Conservation (phyloP, 129 eudicot genomes). For the Scalesia atractyloides region DNA sequence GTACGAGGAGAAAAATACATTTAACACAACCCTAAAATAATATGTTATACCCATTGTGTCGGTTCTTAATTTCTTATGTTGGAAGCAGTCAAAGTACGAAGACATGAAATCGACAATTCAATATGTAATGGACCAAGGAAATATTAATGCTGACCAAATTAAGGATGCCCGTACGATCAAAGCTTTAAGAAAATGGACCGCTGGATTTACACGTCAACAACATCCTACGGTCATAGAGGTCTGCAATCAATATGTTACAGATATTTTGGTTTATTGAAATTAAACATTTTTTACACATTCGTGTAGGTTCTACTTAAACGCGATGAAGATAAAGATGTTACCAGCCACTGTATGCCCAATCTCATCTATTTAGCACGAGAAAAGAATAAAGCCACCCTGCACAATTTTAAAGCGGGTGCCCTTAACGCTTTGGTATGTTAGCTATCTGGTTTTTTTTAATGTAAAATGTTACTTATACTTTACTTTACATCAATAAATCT, state of each 20-base stretch:
- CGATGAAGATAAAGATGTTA: conserved; percentile 42
- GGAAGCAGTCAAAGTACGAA: conserved; percentile 41
- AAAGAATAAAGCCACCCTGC: conserved; percentile 45
- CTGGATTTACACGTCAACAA: conserved; percentile 50
- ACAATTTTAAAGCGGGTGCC: conserved; percentile 84
- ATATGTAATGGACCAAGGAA: conserved; percentile 51
- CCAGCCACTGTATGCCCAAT: conserved; percentile 61
- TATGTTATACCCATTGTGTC: no score
- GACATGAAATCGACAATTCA: conserved; percentile 47
- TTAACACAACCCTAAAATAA: no score
- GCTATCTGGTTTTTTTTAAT: no score
- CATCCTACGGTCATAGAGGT: conserved; percentile 87
- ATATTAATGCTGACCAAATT: conserved; percentile 27
- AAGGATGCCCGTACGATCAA: conserved; percentile 20
- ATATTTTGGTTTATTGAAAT: background rate
- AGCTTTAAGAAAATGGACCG: conserved; percentile 57
- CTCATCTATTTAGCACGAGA: conserved; percentile 63
- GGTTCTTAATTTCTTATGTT: background rate
- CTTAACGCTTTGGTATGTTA: conserved; percentile 65
- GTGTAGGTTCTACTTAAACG: conserved; percentile 52
- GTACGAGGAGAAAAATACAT: no score
- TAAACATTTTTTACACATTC: background rate
- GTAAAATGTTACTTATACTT: no score
- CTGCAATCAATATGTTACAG: background rate
- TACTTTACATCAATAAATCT: no score